Evolutionary conservation across 257 asterid species (phyloP), one percentile per base, ranked within the genome.

Genomic region (Leonotis leonurus): DNA sequence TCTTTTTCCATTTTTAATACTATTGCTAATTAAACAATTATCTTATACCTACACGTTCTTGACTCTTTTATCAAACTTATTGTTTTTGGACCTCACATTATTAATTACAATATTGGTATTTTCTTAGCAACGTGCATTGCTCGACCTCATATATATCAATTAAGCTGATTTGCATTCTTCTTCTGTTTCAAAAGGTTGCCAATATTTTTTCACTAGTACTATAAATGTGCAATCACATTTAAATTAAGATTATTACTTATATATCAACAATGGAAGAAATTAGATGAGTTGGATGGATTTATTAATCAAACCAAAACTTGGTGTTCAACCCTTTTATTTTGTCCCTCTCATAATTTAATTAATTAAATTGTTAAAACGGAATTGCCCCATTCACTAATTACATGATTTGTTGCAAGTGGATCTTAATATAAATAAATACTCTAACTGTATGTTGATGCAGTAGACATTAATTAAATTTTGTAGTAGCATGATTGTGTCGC

Each of bases 251-350:
- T n/a, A n/a, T n/a, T n/a, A n/a, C 20, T 54, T 41, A 41, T 6
- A 53, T 27, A 41, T 41, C 8, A 18, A 64, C 52, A 55, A 54
- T 56, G 45, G 14, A 9, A 56, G 20, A 20, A 27, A n/a, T n/a
- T n/a, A n/a, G 26, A 39, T 48, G 53, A 27, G 61, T 58, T 37
- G 73, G 61, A 48, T 48, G 44, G 36, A 49, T 27, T 18, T 49
- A 45, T 50, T 59, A 36, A 60, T 39, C 73, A 50, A 27, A 32
- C 60, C 14, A 33, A 24, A 62, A 70, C 32, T 62, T 53, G 41
- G 75, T 70, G 75, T 60, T 62, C 44, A 54, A 44, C 53, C n/a
- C 35, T 69, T 60, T 61, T 17, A 40, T 69, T 48, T 68, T 68
- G 56, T 69, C 57, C n/a, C 29, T 52, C 69, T 20, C 64, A 69